Conservation (phyloP, 2,329 filamentous ascomycete genomes). For the Alternaria alternata region DNA sequence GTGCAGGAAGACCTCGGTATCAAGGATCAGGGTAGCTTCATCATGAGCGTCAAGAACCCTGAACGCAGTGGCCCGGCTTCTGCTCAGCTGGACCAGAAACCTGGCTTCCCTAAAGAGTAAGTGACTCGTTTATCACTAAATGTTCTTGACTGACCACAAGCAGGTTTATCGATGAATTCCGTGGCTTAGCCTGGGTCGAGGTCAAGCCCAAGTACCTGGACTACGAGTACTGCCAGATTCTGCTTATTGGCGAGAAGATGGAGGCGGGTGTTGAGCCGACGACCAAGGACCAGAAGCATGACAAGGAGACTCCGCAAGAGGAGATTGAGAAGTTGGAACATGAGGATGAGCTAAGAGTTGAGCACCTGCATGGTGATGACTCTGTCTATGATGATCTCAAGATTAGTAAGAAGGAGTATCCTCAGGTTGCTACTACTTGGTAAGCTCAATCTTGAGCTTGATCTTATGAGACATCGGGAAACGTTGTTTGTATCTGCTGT, state of each 20-base stretch:
- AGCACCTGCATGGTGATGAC: conserved; percentile 65
- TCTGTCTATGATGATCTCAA: conserved; percentile 68
- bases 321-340: conserved; percentile 78
- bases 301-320: conserved; percentile 70
- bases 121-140: conserved; percentile 29
- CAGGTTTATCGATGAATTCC: conserved; percentile 76
- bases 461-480: accelerated
- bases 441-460: conserved; percentile 10
- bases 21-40: conserved; percentile 75
- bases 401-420: conserved; percentile 69
- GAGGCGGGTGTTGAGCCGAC: conserved; percentile 66
- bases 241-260: conserved; percentile 76
- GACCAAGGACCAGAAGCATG: conserved; percentile 63
- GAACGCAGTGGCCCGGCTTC: conserved; percentile 70
- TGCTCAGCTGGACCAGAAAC: conserved; percentile 68
- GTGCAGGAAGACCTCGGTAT: conserved; percentile 80
- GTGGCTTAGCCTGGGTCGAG: conserved; percentile 75
- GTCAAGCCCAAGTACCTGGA: conserved; percentile 77
- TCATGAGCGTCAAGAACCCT: conserved; percentile 83
- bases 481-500: not conserved
- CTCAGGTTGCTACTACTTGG: conserved; percentile 47
- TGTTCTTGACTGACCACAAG: conserved; percentile 13
- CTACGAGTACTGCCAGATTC: conserved; percentile 76
- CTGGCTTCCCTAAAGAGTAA: conserved; percentile 76
- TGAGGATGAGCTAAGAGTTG: conserved; percentile 75